Conservation (phyloP, 495 filamentous ascomycete species). For the Hypoxylon trugodes region DNA sequence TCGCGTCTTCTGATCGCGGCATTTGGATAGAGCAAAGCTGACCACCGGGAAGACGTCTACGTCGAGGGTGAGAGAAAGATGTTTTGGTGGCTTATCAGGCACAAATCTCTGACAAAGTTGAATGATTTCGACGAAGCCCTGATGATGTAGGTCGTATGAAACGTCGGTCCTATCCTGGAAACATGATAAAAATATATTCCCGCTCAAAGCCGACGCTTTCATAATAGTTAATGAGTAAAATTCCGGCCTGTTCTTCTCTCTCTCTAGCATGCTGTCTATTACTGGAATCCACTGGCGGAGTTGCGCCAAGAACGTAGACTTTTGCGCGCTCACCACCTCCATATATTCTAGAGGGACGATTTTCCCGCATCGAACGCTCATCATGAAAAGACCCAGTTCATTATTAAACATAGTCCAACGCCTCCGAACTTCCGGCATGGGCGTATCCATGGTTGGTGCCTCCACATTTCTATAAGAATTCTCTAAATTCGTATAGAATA, state of each 20-base stretch:
- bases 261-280: conserved; percentile 13
- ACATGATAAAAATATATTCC: conserved; percentile 32
- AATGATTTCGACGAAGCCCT: conserved; percentile 29
- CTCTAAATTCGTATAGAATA: not conserved
- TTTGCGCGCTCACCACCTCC: conserved; percentile 8
- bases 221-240: conserved; percentile 25
- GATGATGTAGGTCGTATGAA: conserved; percentile 28
- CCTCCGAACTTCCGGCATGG: conserved; percentile 5
- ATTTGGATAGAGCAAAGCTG: conserved; percentile 31
- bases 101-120: conserved; percentile 24
- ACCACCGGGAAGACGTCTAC: conserved; percentile 35
- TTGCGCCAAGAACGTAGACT: conserved; percentile 15
- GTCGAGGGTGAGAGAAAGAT: conserved; percentile 31
- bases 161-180: conserved; percentile 35
- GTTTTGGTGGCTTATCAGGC: conserved; percentile 11
- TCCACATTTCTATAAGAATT: not conserved
- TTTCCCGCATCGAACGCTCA: conserved; percentile 25
- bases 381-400: conserved; percentile 34
- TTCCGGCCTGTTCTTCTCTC: conserved; percentile 9
- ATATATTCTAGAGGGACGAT: conserved; percentile 8
- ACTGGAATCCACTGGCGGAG: conserved; percentile 29
- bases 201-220: conserved; percentile 20
- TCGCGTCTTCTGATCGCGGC: conserved; percentile 31
- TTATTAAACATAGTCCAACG: conserved; percentile 34
- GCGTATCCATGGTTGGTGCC: conserved; percentile 13